These are phyloP conservation scores for Psilocybe mexicana DNA, from an alignment of 1,284 basidiomycete species.

Conservation along the genomic window DNA sequence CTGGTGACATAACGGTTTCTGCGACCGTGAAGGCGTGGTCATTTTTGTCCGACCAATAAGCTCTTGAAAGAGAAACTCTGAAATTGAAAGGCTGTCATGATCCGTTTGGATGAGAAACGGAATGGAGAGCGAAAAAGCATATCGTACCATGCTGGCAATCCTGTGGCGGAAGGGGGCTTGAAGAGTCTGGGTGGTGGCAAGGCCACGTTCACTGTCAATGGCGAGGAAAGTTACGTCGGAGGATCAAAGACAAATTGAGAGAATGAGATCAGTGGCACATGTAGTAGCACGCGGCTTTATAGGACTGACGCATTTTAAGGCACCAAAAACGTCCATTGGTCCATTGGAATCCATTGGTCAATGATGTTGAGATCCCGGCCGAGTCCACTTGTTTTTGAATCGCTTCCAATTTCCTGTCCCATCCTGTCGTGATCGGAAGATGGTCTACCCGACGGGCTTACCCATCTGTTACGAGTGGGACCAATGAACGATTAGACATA, in stretches of 20 bases:
- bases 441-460: conserved; percentile 2
- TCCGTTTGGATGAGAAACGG: not conserved
- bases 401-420: conserved; percentile 4
- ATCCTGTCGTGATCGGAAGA: conserved; percentile 9
- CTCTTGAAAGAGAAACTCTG: not conserved
- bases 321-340: conserved; percentile 5
- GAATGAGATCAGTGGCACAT: conserved; percentile 1
- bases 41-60: not conserved
- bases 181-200: not conserved
- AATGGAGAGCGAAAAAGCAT: not conserved
- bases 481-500: not conserved
- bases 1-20: conserved; percentile 25
- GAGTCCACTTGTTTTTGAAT: conserved; percentile 1
- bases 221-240: not conserved
- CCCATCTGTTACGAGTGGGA: not conserved
- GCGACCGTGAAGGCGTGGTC: conserved; percentile 14
- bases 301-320: conserved; percentile 10
- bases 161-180: not conserved
- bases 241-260: not conserved
- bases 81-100: not conserved
- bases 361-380: conserved; percentile 1
- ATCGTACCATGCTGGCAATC: not conserved
- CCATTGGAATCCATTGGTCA: not conserved
- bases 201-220: not conserved
- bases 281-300: conserved; percentile 6